Base-by-base conservation (phyloP, 768 basidiomycete genomes). In the Podaxis pistillaris region DNA sequence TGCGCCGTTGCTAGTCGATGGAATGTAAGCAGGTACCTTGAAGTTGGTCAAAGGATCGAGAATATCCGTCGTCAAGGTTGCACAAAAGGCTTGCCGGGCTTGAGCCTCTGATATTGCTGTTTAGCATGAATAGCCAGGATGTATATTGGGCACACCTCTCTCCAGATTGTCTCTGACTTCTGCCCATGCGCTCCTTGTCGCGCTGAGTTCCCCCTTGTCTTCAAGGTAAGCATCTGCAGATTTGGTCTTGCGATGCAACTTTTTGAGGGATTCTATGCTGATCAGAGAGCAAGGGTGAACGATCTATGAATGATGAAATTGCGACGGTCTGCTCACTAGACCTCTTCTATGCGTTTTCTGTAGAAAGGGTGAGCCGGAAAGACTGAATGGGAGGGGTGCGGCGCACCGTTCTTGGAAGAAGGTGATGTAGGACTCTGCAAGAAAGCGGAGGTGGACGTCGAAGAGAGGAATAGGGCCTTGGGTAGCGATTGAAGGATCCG, bases 81-180 rank as follows among this genome's bases (percentile, higher is more conserved):
- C 74, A 46, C 91, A 80, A 74, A 96, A 90, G 1, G 94, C 94
- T 64, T 87, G 84, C 68, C 92, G 83, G 6, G 90, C 84, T 68
- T 94, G 89, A 13, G 88, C 86, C 79, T 97, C 94, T 93, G 74
- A 50, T 50, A 47, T 17, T 57, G 50, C 57, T 55, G 57, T 59
- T 66, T 58, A 56, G 49, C 40, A 12, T 6, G 6, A 41, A 52
- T n/a, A 50, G 28, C 59, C 13, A 19, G 53, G 33, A 19, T 26
- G 55, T 26, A 22, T 24, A 62, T 41, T 46, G 30, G 19, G 71
- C 79, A 54, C 63, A 88, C 91, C 91, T 80, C 94, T 78, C 70
- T 94, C 93, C 26, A 94, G 76, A 68, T 89, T 94, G 70, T 96
- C 94, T 44, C 91, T 80, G 11, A 94, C 82, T 74, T 97, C 94